phyloP scores from a whole-genome alignment of 192 early-diverging fungal genomes.

The Podila epigama region DNA sequence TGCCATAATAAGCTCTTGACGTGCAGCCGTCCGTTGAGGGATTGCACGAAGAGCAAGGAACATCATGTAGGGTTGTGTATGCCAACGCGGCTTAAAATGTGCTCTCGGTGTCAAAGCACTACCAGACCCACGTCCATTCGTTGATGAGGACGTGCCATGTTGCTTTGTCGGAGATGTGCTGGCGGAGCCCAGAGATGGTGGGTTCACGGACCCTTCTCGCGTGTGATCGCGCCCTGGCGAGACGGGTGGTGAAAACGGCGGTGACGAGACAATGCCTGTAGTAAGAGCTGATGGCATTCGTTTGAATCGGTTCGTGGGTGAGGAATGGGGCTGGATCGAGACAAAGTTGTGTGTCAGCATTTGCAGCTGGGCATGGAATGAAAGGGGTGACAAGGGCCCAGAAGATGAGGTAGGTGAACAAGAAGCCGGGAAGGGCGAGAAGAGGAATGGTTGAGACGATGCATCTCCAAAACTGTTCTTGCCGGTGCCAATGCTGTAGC shows the following conservation, averaged over 20 bases:
- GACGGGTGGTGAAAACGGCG: slow-evolving; percentile 31
- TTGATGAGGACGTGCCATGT: not conserved
- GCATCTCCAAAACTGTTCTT: slow-evolving; percentile 13
- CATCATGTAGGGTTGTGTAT: slow-evolving; percentile 87
- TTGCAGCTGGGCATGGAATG: slow-evolving; percentile 37
- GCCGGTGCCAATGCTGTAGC: slow-evolving; percentile 5
- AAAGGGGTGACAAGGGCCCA: slow-evolving; percentile 20
- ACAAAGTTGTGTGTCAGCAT: slow-evolving; percentile 41
- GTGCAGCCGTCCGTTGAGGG: slow-evolving; percentile 69
- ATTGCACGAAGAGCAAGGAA: slow-evolving; percentile 80
- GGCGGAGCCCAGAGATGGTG: not conserved
- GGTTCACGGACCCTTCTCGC: slow-evolving; percentile 17
- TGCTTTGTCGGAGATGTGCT: slow-evolving; percentile 24
- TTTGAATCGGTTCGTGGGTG: slow-evolving; percentile 31
- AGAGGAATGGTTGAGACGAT: slow-evolving; percentile 22
- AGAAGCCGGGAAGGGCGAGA: slow-evolving; percentile 31
- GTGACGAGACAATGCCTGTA: slow-evolving; percentile 3
- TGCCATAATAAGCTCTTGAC: slow-evolving; percentile 74
- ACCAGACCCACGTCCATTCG: not conserved
- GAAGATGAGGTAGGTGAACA: slow-evolving; percentile 23
- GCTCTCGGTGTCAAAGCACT: slow-evolving; percentile 19
- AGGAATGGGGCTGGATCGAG: slow-evolving; percentile 37
- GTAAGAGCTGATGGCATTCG: slow-evolving; percentile 5
- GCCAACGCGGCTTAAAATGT: slow-evolving; percentile 78
- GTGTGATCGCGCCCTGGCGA: slow-evolving; percentile 21